Evolutionary conservation across 352 stramenopile species (phyloP), one percentile per base, ranked within the genome.

Genomic region (Globisporangium nagaii): DNA sequence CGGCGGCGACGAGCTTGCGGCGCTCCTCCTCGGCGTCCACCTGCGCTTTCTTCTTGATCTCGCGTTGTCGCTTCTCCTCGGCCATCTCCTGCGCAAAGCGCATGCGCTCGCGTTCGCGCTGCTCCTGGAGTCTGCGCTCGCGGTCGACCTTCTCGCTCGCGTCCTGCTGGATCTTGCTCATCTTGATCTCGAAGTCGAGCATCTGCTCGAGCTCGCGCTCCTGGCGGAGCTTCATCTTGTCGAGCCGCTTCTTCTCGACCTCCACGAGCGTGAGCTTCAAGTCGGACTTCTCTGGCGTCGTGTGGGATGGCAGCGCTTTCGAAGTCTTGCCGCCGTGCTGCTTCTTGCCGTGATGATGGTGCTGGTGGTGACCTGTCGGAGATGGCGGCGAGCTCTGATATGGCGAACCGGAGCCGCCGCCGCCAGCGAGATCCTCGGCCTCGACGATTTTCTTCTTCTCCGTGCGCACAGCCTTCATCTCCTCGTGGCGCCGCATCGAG

Each of bases 151-250:
- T 91, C 12, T 79, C 73, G 20, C 67, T 66, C 2, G 79, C 83
- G 51, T 88, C 76, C 51, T 93, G 71, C 49, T 96, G 84, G 17
- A 94, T 66, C 41, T 78, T 73, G 61, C 74, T 90, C 84, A 93
- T 90, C 56, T 96, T 95, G 53, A 95, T 87, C 62, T 96, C 88
- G 49, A 94, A 96, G 39, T 89, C 76, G n/a, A 96, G 73, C 81
- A 96, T 93, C 75, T 96, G 88, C 50, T 93, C 85, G 0, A 97
- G 63, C 45, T 93, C 83, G 1, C 78, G 77, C 50, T 95, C 78
- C 63, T 93, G 82, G 2, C 82, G 76, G 12, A 77, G 63, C 43
- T 81, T 72, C 19, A 94, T 65, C 42, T 94, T 94, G 48, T 90
- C 81, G 2, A 94, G 67, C 25, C 84, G 66, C 28, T 76, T 67